Base-by-base conservation (phyloP, 2,329 filamentous ascomycete species). In the Colletotrichum godetiae region DNA sequence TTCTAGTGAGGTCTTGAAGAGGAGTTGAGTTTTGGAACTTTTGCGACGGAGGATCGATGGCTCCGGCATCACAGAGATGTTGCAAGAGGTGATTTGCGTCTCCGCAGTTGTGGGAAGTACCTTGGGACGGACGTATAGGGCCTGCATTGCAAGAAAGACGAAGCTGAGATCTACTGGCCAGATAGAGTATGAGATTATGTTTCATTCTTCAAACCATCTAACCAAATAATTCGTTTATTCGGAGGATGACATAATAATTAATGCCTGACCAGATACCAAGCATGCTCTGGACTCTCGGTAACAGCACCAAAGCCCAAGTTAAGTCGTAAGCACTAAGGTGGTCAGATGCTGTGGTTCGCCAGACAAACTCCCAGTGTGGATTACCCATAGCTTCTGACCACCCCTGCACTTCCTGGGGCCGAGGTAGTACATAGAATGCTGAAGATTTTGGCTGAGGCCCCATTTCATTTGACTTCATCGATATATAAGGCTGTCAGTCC, bases 221-320 rank as follows among this genome's bases (percentile, higher is more conserved):
- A n/a, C 0, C 42, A 7, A n/a, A 0, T 46, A 6, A 46, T n/a
- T 0, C 19, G 1, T 46, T n/a, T 10, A 29, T 4, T 29, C 27
- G 27, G 2, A 19, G 15, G 15, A 46, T 4, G 42, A 46, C 42
- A 46, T 46, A 46, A 46, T 10, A 4, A 46, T 8, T 0, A 19
- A 46, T 46, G 19, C 42, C n/a, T 46, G 19, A 46, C 19, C 6
- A 5, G 7, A n/a, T 13, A 37, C 15, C 15, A 46, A 46, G 3
- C 15, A 46, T 19, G 19, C 13, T 13, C 35, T 37, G 35, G 15
- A 37, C 15, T 15, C 35, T 4, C 7, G 42, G 42, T n/a, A n/a
- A 19, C 13, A 13, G 15, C 15, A 46, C 42, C 42, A 4, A 46
- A 15, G 35, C 11, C 13, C 12, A 37, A 37, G 35, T 15, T 13